Evolutionary conservation across 768 basidiomycete genomes (phyloP).

Genomic region (Termitomyces sp.): DNA sequence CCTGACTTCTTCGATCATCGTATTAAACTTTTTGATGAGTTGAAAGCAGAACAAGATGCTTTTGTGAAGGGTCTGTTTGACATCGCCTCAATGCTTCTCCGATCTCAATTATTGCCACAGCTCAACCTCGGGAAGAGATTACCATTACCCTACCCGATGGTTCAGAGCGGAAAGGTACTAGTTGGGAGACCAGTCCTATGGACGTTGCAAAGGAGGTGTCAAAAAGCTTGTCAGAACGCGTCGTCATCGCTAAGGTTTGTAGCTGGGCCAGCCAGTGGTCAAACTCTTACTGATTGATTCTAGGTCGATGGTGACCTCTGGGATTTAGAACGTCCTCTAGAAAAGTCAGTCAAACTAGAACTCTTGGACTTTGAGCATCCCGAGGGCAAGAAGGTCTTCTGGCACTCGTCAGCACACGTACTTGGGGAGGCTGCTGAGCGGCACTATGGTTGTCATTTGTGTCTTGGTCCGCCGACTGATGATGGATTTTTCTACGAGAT

Average conservation of each 20-base stretch:
- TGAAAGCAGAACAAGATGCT: slow-evolving; percentile 80
- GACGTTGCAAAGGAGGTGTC: slow-evolving; percentile 85
- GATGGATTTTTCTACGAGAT: slow-evolving; percentile 99
- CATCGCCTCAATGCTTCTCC: not conserved
- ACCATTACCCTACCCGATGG: slow-evolving; percentile 84
- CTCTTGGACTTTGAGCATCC: slow-evolving; percentile 90
- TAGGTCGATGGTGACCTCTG: slow-evolving; percentile 85
- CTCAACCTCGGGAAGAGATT: slow-evolving; percentile 81
- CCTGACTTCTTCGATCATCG: slow-evolving; percentile 89
- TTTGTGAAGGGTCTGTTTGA: slow-evolving; percentile 60
- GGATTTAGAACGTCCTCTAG: slow-evolving; percentile 96
- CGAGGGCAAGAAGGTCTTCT: slow-evolving; percentile 97
- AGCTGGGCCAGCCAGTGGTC: not conserved
- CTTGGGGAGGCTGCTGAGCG: slow-evolving; percentile 94
- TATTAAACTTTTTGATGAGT: slow-evolving; percentile 82
- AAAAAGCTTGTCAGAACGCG: slow-evolving; percentile 79
- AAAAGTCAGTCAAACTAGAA: slow-evolving; percentile 73
- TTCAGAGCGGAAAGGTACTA: slow-evolving; percentile 72
- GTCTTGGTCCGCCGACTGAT: slow-evolving; percentile 94
- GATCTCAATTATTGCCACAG: slow-evolving; percentile 25
- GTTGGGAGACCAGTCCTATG: slow-evolving; percentile 95
- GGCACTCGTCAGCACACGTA: slow-evolving; percentile 99
- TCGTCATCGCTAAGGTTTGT: slow-evolving; percentile 88
- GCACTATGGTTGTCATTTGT: slow-evolving; percentile 95
- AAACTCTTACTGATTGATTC: not conserved